Evolutionary conservation across 441 rosid genomes (phyloP).

Genomic region (Cnidoscolus chayamansa): DNA sequence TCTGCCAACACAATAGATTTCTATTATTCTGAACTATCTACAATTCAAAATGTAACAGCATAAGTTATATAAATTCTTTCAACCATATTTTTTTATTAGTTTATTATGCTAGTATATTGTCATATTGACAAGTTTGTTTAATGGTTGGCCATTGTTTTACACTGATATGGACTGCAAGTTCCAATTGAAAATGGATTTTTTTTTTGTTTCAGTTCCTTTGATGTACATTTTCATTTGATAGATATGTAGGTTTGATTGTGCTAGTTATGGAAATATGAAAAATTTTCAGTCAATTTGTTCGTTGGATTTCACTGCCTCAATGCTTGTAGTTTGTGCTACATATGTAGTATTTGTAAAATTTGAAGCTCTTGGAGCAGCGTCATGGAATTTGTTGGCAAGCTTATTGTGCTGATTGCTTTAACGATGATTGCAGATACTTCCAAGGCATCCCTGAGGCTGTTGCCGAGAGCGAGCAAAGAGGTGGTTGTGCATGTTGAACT

Average conservation of each 20-base stretch:
- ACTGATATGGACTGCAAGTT: neutral
- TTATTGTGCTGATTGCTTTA: neutral
- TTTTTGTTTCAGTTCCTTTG: too few species aligned
- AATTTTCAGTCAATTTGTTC: neutral
- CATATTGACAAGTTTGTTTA: too few species aligned
- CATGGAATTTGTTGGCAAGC: neutral
- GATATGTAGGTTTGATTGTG: neutral
- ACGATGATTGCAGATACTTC: conserved; percentile 61
- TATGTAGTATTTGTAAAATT: neutral
- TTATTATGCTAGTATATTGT: neutral
- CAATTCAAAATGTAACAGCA: neutral
- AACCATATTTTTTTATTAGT: too few species aligned
- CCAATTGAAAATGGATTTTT: neutral
- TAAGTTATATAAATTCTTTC: neutral
- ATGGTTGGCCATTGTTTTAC: neutral
- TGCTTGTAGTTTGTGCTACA: neutral
- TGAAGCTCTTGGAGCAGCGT: neutral
- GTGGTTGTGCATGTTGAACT: conserved; percentile 84
- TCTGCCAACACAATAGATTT: too few species aligned
- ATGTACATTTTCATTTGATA: neutral
- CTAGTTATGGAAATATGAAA: neutral
- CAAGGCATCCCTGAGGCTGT: conserved; percentile 77
- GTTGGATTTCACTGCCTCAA: neutral
- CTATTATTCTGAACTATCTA: neutral
- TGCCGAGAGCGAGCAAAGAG: conserved; percentile 73